These are phyloP conservation scores for Boletus rubroflammeus DNA, from an alignment of 768 basidiomycete genomes.

Conservation along the genomic window DNA sequence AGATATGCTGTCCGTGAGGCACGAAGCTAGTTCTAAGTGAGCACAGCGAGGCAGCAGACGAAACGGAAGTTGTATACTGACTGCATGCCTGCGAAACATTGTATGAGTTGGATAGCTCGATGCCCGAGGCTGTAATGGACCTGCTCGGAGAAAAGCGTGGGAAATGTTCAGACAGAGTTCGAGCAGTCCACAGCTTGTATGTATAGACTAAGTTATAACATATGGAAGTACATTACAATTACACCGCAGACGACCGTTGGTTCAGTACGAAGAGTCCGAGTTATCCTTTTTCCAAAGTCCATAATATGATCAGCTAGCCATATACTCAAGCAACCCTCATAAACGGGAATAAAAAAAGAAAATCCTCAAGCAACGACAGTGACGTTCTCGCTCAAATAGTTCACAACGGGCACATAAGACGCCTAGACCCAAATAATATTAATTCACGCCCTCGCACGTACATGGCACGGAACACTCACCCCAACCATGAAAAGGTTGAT, in stretches of 20 bases:
- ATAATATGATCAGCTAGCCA: background rate
- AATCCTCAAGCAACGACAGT: constrained; percentile 4
- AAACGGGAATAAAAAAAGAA: background rate
- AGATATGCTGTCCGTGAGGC: constrained; percentile 24
- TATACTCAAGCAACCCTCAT: background rate
- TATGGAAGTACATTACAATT: background rate
- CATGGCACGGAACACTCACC: constrained; percentile 27
- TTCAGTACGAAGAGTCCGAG: background rate
- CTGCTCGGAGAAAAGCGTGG: constrained; percentile 16
- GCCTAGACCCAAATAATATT: constrained; percentile 8
- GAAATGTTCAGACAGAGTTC: background rate
- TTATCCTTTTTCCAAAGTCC: background rate
- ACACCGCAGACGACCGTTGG: background rate
- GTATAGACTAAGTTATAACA: background rate
- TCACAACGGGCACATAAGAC: constrained; percentile 5
- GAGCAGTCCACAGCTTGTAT: background rate
- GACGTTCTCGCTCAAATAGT: constrained; percentile 24
- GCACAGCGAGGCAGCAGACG: background rate
- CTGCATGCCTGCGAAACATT: constrained; percentile 28
- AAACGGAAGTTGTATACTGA: constrained; percentile 8
- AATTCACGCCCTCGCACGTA: background rate
- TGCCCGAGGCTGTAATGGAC: background rate
- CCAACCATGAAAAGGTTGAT: constrained; percentile 39
- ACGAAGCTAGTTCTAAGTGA: constrained; percentile 17
- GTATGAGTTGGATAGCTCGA: background rate